phyloP scores from a whole-genome alignment of 306 rosid species.

The Lathyrus tuberosus region DNA sequence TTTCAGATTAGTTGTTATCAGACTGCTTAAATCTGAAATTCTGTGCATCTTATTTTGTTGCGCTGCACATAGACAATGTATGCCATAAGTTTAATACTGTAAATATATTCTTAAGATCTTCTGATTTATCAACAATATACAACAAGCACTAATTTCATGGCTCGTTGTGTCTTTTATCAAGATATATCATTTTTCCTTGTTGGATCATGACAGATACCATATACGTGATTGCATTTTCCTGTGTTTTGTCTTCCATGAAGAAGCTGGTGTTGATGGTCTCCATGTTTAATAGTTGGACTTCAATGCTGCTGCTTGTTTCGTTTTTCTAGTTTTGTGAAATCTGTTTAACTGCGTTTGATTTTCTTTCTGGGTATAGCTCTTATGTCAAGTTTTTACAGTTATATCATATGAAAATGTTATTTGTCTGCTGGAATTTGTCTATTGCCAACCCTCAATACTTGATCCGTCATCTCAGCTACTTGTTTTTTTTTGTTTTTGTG shows the following conservation, averaged over 20 bases:
- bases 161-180: not conserved
- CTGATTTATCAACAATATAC: slow-evolving; percentile 8
- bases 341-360: not conserved
- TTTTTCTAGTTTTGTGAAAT: slow-evolving; percentile 7
- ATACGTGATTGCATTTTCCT: not conserved
- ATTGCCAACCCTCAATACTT: not conserved
- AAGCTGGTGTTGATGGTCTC: slow-evolving; percentile 8
- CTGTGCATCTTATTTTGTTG: slow-evolving; percentile 11
- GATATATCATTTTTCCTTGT: slow-evolving; percentile 9
- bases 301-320: slow-evolving; percentile 12
- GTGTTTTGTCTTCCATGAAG: slow-evolving; percentile 21
- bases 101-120: not conserved
- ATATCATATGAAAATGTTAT: not conserved
- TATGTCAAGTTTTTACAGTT: not conserved
- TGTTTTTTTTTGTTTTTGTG: not conserved
- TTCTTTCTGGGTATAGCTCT: not conserved
- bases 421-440: not conserved
- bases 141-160: not conserved
- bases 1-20: not conserved
- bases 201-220: not conserved
- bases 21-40: slow-evolving; percentile 17
- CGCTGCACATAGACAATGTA: not conserved
- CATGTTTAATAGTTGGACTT: slow-evolving; percentile 7
- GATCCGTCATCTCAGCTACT: not conserved
- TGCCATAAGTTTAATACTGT: slow-evolving; percentile 15